A percentile compares a stretch with the other conserved stretches of the same genome.
These are phyloP conservation scores for Colletotrichum endophyticum DNA, from an alignment of 2,329 filamentous ascomycete genomes.

Conservation along the genomic window DNA sequence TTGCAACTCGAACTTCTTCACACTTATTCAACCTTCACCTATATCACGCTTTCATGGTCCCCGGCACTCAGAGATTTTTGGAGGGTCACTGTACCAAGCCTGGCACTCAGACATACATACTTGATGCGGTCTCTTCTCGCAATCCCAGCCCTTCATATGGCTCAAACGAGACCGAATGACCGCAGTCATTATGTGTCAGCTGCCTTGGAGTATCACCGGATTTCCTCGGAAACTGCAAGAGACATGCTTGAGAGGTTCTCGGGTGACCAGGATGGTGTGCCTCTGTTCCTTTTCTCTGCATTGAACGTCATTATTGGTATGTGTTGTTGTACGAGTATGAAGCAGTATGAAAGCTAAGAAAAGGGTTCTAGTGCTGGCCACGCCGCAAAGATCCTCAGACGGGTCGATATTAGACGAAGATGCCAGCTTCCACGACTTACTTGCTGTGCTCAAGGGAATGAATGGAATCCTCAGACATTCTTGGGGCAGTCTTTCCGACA, in stretches of 20 bases:
- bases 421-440: not conserved
- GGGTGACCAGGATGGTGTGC: not conserved
- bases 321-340: not conserved
- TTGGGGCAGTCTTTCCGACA: not conserved
- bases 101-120: not conserved
- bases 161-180: not conserved
- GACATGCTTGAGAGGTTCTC: not conserved
- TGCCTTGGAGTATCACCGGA: not conserved
- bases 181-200: not conserved
- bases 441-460: not conserved
- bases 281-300: not conserved
- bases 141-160: slow-evolving; percentile 5
- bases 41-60: not conserved
- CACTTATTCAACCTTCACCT: not conserved
- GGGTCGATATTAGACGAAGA: not conserved
- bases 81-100: not conserved
- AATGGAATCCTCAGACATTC: not conserved
- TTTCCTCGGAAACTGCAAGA: not conserved
- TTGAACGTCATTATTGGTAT: not conserved
- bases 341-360: not conserved
- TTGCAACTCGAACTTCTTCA: slow-evolving; percentile 7
- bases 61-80: not conserved
- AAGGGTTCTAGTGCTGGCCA: not conserved
- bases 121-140: slow-evolving; percentile 1
- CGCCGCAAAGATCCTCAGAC: not conserved